Base-by-base conservation (phyloP, 768 basidiomycete genomes). In the Tricholomella constricta region DNA sequence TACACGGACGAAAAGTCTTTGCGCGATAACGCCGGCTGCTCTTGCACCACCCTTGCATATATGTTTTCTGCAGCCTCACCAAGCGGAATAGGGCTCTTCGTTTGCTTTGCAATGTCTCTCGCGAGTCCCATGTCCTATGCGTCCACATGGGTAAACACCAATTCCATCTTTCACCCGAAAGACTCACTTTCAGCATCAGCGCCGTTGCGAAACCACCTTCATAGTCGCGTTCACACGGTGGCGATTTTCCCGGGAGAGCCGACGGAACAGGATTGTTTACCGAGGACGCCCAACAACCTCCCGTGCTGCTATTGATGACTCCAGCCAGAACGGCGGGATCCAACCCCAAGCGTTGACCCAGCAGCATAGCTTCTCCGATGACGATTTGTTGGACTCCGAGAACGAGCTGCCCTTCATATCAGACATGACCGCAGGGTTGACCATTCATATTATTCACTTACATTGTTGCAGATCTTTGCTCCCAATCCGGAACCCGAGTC, bases 391-490 rank as follows among this genome's bases (percentile, higher is more conserved):
- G 79, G 3, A 90, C 86, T 3, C 88, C 89, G 36, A 90, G 72
- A 22, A 89, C 75, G 25, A 86, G 74, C 67, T 85, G 52, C 67
- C 62, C n/a, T 15, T 51, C 29, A 49, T 19, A 17, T 38, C 23
- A 49, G 42, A 46, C 27, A 20, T 31, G 20, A 41, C 7, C 6
- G 17, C 31, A 35, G 27, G 23, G 17, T 34, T 40, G 52, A 52
- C 40, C 41, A 51, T 43, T 66, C 66, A 22, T 72, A 68, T 38
- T 62, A 35, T 71, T 64, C 4, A 75, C 69, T 61, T 52, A 84
- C 79, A 68, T 95, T 95, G 70, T 94, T 95, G 72, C 91, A 93
- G 32, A 95, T 92, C 73, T 95, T 95, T 2, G 92, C 91, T 1
- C 83, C 91, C 9, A 95, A 72, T 0, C 93, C 93, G 2, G 88